Conservation (phyloP, 495 filamentous ascomycete genomes). For the Paragyromitra xinjiangensis region DNA sequence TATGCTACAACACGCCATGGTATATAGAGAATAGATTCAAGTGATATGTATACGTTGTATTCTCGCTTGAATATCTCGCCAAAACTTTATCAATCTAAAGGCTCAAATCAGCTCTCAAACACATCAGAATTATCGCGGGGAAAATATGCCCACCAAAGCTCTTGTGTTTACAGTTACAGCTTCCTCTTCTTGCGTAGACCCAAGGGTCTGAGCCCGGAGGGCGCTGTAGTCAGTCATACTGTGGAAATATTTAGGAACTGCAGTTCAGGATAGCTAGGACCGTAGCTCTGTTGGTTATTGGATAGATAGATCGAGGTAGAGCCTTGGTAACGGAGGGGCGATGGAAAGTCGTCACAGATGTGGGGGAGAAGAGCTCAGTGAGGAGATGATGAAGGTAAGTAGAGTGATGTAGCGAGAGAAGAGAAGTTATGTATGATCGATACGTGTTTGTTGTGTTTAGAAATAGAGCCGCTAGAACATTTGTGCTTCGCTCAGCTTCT, state of each 20-base stretch:
- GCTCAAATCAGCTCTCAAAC: constrained; percentile 14
- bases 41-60: constrained; percentile 64
- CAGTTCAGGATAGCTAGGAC: constrained; percentile 23
- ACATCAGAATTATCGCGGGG: neutral
- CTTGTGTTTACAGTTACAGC: constrained; percentile 99
- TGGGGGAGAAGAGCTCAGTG: neutral
- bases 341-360: neutral
- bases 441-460: constrained; percentile 45
- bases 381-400: neutral
- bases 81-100: constrained; percentile 90
- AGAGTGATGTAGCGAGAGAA: neutral
- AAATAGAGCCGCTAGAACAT: constrained; percentile 31
- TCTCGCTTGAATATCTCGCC: constrained; percentile 93
- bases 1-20: neutral
- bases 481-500: constrained; percentile 25
- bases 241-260: neutral
- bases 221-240: constrained; percentile 54
- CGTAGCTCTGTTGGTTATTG: constrained; percentile 11
- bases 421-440: neutral
- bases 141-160: constrained; percentile 65
- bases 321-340: neutral
- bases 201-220: constrained; percentile 84
- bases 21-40: neutral
- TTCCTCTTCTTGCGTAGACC: constrained; percentile 85
- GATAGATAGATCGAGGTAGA: neutral